phyloP scores from a whole-genome alignment of 208 protist species.

The Crithidia acanthocephali region DNA sequence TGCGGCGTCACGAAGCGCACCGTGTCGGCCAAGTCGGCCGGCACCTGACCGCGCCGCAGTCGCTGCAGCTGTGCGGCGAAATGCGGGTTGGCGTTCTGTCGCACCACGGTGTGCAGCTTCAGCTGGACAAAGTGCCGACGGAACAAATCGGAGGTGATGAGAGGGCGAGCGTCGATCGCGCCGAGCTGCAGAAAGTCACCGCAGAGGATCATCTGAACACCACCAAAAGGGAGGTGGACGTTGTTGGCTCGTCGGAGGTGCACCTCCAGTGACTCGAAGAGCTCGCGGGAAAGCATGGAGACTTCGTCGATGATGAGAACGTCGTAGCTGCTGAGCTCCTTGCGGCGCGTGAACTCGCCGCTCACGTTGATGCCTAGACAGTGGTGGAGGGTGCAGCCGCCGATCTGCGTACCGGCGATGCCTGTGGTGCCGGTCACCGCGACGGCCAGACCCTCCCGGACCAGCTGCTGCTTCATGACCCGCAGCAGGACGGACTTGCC shows the following conservation, averaged over 20 bases:
- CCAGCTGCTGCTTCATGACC: conserved; percentile 75
- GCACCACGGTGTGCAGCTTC: conserved; percentile 71
- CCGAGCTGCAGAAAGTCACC: conserved; percentile 94
- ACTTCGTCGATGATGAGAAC: conserved; percentile 95
- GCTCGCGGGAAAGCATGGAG: conserved; percentile 83
- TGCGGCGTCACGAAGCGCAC: conserved; percentile 52
- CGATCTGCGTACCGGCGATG: conserved; percentile 78
- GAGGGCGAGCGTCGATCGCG: conserved; percentile 58
- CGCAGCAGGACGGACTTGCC: conserved; percentile 89
- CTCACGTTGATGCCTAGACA: conserved; percentile 84
- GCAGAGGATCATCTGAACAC: conserved; percentile 92
- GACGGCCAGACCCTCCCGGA: conserved; percentile 64
- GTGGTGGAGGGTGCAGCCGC: conserved; percentile 90
- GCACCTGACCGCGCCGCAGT: conserved; percentile 78
- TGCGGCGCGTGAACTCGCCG: conserved; percentile 71
- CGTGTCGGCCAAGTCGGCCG: conserved; percentile 61
- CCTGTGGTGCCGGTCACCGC: conserved; percentile 88
- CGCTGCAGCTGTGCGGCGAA: conserved; percentile 75
- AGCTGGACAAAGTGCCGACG: conserved; percentile 81
- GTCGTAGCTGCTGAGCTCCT: conserved; percentile 77
- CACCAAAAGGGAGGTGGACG: conserved; percentile 87
- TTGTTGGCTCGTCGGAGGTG: conserved; percentile 80
- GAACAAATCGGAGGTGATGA: conserved; percentile 79
- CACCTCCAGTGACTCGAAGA: conserved; percentile 86
- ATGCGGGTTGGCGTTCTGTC: conserved; percentile 47